Base-by-base conservation (phyloP, 805 yeast genomes). In the Saccharomycopsis sp. region DNA sequence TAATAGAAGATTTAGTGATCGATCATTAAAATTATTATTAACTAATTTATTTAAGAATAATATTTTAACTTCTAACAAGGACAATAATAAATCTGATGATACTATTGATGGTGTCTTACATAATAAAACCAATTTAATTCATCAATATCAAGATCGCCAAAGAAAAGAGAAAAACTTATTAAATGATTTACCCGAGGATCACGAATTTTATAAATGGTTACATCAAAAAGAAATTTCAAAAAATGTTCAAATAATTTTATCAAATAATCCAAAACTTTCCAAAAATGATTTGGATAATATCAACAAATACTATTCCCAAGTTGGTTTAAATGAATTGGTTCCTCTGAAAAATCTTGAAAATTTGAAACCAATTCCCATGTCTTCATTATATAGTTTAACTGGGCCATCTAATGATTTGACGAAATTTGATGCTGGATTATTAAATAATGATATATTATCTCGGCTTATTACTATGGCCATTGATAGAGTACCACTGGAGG, bases 401-500 rank as follows among this genome's bases (percentile, higher is more conserved):
- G 76, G 72, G 30, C 62, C 75, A 25, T 59, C 63, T 31, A 76
- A 79, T 52, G 77, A 78, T 37, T 61, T 84, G 43, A 69, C 74
- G 25, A 68, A 69, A 29, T 80, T 85, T 53, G 89, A 89, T 55
- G 72, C 85, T 41, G 67, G 84, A 2, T 62, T 72, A 8, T 62
- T 92, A 5, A 80, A 92, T 4, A 70, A 70, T 18, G 74, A 75
- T 37, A 65, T 80, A 1, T 69, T 87, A 41, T 69, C 69, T 18
- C 69, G 72, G 34, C 78, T 79, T 69, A 84, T 79, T 13, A 62
- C 73, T 41, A 70, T 73, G 1, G 86, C 95, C 0, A 63, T 92
- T 41, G 62, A 67, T 14, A 69, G 69, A 32, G 72, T 74, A 0
- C 70, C 72, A 36, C 60, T 68, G 0, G 63, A 63, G 3, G 70